These are phyloP conservation scores for Passalora sequoiae DNA, from an alignment of 2,329 filamentous ascomycete species.

Conservation along the genomic window DNA sequence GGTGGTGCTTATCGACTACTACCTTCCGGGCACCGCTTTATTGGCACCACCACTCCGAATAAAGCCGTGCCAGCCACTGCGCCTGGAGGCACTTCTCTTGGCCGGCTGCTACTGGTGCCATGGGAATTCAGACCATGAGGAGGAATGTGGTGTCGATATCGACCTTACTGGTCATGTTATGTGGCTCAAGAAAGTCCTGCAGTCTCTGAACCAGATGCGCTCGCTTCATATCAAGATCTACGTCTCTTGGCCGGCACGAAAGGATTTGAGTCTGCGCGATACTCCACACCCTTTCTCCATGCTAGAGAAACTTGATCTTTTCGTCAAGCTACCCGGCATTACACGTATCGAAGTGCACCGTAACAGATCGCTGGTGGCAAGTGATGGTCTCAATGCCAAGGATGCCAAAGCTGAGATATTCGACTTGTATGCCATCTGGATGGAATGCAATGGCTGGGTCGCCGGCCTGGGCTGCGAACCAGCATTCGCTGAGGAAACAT, in stretches of 20 bases:
- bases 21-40: neutral
- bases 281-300: neutral
- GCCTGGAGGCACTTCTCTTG: neutral
- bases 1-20: conserved; percentile 1
- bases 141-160: neutral
- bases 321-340: neutral
- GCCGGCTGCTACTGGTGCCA: neutral
- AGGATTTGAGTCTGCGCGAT: neutral
- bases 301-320: neutral
- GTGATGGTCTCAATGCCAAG: neutral
- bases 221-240: neutral
- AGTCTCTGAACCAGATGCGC: neutral
- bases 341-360: neutral
- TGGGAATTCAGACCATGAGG: neutral
- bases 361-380: neutral
- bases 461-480: no score
- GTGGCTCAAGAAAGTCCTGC: neutral
- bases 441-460: neutral
- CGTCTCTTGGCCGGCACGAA: neutral
- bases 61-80: neutral
- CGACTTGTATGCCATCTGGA: neutral
- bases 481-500: no score
- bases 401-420: neutral
- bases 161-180: neutral
- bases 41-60: neutral